Evolutionary conservation across 768 basidiomycete genomes (phyloP), one percentile per base, ranked within the genome.

Genomic region (Mycena indigotica): DNA sequence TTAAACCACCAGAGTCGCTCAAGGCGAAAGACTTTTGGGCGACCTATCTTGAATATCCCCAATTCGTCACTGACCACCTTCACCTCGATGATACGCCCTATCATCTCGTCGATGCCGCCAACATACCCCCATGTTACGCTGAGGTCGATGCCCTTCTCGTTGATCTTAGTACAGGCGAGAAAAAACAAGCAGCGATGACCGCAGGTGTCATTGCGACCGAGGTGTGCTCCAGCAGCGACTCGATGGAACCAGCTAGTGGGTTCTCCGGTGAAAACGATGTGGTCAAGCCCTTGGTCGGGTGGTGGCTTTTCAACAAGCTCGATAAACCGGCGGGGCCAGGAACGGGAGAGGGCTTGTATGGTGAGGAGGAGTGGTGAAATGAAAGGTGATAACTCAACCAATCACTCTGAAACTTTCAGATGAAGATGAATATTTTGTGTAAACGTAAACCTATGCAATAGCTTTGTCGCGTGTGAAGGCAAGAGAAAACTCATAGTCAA

Each of bases 281-380:
- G 4, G 35, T 56, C 8, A 29, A 39, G 16, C 55, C 55, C 4
- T 29, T 56, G 17, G n/a, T 23, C 6, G 55, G 49, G 19, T 56
- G 55, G 55, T 56, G 48, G 49, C 29, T 61, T 0, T 66, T 48
- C 21, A 21, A 48, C 6, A 48, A 48, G 46, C 41, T 35, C 32
- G 32, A 35, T 35, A 35, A 35, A 35, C n/a, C n/a, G n/a, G n/a
- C n/a, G n/a, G n/a, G n/a, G n/a, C n/a, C n/a, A 38, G 35, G 35
- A n/a, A 38, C 35, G 35, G n/a, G n/a, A n/a, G n/a, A n/a, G n/a
- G n/a, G n/a, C n/a, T n/a, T n/a, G n/a, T n/a, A n/a, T n/a, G n/a
- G n/a, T n/a, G n/a, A n/a, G n/a, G n/a, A n/a, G n/a, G n/a, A n/a
- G n/a, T n/a, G n/a, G n/a, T n/a, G n/a, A n/a, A n/a, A n/a, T n/a